These are phyloP conservation scores for Sarocladium kiliense DNA, from an alignment of 2,329 filamentous ascomycete species.

Conservation along the genomic window DNA sequence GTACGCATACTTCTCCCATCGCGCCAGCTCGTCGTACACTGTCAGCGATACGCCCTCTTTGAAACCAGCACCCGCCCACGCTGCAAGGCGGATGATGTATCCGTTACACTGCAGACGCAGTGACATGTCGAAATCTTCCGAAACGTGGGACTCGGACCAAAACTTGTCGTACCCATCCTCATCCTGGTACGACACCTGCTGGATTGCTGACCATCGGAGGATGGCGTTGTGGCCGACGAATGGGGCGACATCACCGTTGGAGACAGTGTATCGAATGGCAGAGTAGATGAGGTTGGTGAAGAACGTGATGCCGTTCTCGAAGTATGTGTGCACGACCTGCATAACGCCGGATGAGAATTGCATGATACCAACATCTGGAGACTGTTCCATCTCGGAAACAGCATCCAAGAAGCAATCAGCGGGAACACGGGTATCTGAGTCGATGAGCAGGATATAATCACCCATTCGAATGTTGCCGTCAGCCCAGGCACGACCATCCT, in stretches of 20 bases:
- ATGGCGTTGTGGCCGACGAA: conserved; percentile 80
- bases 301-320: conserved; percentile 66
- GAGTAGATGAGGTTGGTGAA: conserved; percentile 73
- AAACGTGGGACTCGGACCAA: conserved; percentile 77
- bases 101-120: conserved; percentile 68
- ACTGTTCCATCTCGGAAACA: conserved; percentile 77
- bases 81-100: conserved; percentile 67
- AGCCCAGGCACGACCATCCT: conserved; percentile 69
- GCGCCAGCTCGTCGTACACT: conserved; percentile 77
- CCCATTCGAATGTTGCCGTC: conserved; percentile 82
- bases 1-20: conserved; percentile 85
- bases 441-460: conserved; percentile 71
- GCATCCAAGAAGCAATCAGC: conserved; percentile 73
- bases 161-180: conserved; percentile 72
- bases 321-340: conserved; percentile 71
- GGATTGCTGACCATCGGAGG: conserved; percentile 69
- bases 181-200: conserved; percentile 66
- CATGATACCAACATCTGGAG: conserved; percentile 72
- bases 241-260: conserved; percentile 70
- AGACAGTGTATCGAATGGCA: conserved; percentile 71
- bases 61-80: conserved; percentile 72
- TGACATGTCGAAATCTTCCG: conserved; percentile 79
- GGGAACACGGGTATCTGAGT: conserved; percentile 76
- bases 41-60: conserved; percentile 80
- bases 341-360: conserved; percentile 75